Base-by-base conservation (phyloP, 1,284 basidiomycete species). In the Cryptococcus sp. region DNA sequence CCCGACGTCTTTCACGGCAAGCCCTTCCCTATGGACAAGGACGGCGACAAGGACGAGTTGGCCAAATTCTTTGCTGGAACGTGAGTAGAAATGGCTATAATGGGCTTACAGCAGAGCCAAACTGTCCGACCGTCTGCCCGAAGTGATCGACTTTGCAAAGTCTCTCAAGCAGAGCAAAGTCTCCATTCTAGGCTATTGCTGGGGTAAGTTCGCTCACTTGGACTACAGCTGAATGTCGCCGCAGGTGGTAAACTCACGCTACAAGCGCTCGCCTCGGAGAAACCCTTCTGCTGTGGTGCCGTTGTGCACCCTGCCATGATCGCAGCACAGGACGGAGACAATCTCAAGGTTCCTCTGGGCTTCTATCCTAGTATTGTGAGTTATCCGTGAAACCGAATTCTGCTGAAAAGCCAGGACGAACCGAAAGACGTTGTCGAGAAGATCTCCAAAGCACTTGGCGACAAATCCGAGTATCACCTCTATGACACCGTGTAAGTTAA, bases 251-350 rank as follows among this genome's bases (percentile, higher is more conserved):
- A 76, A 58, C 27, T 76, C 40, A 55, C 67, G 10, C 63, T 76
- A 2, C 54, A 71, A 10, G 54, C 74, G 3, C 62, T 74, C 6
- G 58, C 55, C 0, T 57, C 58, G 22, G 61, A 59, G 3, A 57
- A 57, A 2, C 64, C 65, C 1, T 72, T 73, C 65, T 55, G 58
- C 51, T 64, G 64, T 46, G 72, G 71, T 23, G 69, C 71, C 5
- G 60, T 69, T 39, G 61, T 71, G 3, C 74, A 76, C 54, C 74
- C 74, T 0, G 74, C 74, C 8, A 75, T 76, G 71, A 72, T 76
- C 54, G 67, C 68, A 13, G 25, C 61, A 35, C 62, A 67, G 38
- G 74, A 75, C 58, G 74, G 72, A 22, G 65, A 70, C 27, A 66
- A 67, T 25, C 64, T 76, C n/a, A 47, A 61, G 13, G 63, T 62